Percentiles rank a stretch among this genome's conserved stretches.
These are phyloP conservation scores for Phytophthora syringae DNA, from an alignment of 352 stramenopile species.

Conservation along the genomic window DNA sequence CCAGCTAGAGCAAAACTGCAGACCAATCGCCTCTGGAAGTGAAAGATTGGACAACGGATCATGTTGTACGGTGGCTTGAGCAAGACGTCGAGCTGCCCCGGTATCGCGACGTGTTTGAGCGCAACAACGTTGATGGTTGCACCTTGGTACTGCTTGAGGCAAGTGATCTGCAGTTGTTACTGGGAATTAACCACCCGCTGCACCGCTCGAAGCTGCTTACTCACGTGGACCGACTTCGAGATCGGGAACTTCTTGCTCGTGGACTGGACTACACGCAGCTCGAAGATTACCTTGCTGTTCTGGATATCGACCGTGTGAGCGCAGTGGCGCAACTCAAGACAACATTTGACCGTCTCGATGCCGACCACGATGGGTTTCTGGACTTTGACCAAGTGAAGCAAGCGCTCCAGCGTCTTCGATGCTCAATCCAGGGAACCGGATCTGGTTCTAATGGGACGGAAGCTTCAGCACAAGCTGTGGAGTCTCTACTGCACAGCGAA, in stretches of 20 bases:
- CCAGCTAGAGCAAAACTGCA: not conserved
- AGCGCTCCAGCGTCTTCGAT: constrained; percentile 47
- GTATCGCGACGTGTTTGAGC: constrained; percentile 54
- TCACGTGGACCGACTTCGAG: constrained; percentile 65
- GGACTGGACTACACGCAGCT: constrained; percentile 75
- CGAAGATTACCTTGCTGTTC: constrained; percentile 74
- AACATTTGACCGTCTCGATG: constrained; percentile 73
- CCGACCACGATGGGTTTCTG: constrained; percentile 62
- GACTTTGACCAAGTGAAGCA: constrained; percentile 58
- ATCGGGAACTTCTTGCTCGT: constrained; percentile 63
- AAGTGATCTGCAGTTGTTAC: constrained; percentile 66
- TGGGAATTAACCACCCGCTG: constrained; percentile 65
- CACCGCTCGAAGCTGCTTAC: constrained; percentile 62
- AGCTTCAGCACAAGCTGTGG: constrained; percentile 40
- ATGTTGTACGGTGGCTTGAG: constrained; percentile 61
- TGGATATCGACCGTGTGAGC: constrained; percentile 71
- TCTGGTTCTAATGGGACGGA: constrained; percentile 5
- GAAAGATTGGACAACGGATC: constrained; percentile 58
- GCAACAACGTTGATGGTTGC: constrained; percentile 71
- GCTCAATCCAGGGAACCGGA: constrained; percentile 13
- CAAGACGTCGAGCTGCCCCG: constrained; percentile 57
- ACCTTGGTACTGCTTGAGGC: constrained; percentile 64
- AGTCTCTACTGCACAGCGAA: constrained; percentile 42
- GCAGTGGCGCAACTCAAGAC: constrained; percentile 71
- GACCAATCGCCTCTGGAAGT: constrained; percentile 37